phyloP scores from a whole-genome alignment of 2,329 filamentous ascomycete genomes.

The Madurella fahalii region DNA sequence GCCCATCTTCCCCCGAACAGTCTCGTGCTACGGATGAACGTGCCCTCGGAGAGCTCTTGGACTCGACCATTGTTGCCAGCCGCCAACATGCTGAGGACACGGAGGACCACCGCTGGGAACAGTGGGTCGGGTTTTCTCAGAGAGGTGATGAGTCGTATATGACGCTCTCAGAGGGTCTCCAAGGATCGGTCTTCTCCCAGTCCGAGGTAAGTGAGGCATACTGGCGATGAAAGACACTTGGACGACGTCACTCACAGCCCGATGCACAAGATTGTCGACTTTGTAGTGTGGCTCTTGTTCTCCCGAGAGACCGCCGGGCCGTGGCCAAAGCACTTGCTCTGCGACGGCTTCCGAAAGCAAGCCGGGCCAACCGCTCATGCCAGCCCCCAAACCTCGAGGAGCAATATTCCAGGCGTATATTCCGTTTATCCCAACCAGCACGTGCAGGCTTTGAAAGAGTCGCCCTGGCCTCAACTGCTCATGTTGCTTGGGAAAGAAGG shows the following conservation, averaged over 20 bases:
- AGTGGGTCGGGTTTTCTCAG: constrained; percentile 61
- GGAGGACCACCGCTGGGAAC: constrained; percentile 44
- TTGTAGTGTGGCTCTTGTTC: constrained; percentile 74
- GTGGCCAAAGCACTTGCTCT: constrained; percentile 70
- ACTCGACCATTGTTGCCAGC: constrained; percentile 64
- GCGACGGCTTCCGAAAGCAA: constrained; percentile 70
- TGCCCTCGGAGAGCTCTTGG: constrained; percentile 57
- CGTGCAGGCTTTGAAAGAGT: constrained; percentile 62
- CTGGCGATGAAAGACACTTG: neutral
- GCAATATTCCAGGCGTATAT: constrained; percentile 62
- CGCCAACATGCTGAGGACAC: constrained; percentile 25
- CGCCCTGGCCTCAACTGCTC: constrained; percentile 73
- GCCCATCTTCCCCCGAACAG: constrained; percentile 15
- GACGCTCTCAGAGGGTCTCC: constrained; percentile 46
- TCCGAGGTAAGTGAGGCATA: constrained; percentile 52
- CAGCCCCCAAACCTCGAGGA: constrained; percentile 27
- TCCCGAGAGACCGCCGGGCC: constrained; percentile 45
- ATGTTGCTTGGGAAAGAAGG: constrained; percentile 69
- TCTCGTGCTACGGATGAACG: constrained; percentile 33
- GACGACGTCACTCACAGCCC: constrained; percentile 1
- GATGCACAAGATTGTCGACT: constrained; percentile 64
- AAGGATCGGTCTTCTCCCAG: constrained; percentile 51
- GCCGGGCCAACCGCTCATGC: constrained; percentile 12
- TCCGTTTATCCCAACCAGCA: constrained; percentile 64
- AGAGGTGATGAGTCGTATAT: constrained; percentile 54